Evolutionary conservation across 257 asterid genomes (phyloP), one percentile per base, ranked within the genome.

Genomic region (Linaria vulgaris): DNA sequence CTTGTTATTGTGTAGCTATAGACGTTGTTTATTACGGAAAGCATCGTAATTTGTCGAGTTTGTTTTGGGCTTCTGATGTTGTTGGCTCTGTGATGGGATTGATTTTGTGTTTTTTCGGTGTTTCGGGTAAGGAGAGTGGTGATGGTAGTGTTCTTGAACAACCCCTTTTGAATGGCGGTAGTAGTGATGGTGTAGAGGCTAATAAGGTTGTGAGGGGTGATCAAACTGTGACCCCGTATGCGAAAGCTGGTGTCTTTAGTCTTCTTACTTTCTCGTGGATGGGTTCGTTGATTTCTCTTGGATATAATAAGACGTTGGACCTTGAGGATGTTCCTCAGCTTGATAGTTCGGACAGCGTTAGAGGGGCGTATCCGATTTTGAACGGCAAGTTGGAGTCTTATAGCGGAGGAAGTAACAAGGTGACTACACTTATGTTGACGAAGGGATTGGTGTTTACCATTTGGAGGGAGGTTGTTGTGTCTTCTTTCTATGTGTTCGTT

Each of bases 261-360:
- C 71, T 80, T 45, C 80, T 91, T 47, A 71, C 85, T 50, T 92
- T 88, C 81, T 78, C 96, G 22, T 92, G 97, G 98, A 76, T 87
- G 73, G 27, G 79, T 44, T 81, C 96, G 56, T 71, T 92, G 50
- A 69, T 92, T 52, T 74, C 95, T 48, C 75, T 64, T 39, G 97
- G 98, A 39, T 66, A 72, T 76, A 87, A 70, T 69, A 92, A 72
- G 72, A 66, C 83, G 0, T 59, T 92, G 76, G 78, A 87, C 95
- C 90, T 88, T 12, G 86, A 89, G 82, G 98, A 92, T 79, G 84
- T 89, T 57, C 98, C 98, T 79, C 96, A 89, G 75, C 88, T 92
- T 25, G 67, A 56, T 19, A 20, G 27, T 25, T 38, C 70, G 1
- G 96, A 91, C 65, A 85, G 80, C 51, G 86, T 78, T 21, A 69